Evolutionary conservation across 1,284 basidiomycete species (phyloP).

Genomic region (Inonotus hispidus): DNA sequence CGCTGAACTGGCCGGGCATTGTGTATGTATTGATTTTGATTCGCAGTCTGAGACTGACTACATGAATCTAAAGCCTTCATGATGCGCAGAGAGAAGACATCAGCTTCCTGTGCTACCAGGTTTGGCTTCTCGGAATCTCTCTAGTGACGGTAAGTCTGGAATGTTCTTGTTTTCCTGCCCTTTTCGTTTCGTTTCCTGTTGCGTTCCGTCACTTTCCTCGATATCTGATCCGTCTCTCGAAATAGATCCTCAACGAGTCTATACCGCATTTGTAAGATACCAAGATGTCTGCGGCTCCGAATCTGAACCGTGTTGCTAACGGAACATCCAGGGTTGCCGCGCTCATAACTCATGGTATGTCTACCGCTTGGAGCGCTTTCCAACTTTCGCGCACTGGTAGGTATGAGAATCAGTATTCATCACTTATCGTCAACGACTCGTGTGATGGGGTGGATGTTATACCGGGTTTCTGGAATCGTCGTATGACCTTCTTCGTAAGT

Average conservation of each 20-base stretch:
- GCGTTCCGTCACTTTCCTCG: neutral
- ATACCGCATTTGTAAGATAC: constrained; percentile 20
- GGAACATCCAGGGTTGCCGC: constrained; percentile 13
- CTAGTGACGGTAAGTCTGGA: constrained; percentile 15
- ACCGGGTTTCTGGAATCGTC: constrained; percentile 15
- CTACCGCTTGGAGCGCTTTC: constrained; percentile 19
- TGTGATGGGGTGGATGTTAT: constrained; percentile 19
- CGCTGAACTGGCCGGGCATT: constrained; percentile 11
- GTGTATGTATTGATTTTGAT: constrained; percentile 2
- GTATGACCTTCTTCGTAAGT: constrained; percentile 14
- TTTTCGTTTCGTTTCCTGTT: neutral
- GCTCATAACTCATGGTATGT: constrained; percentile 15
- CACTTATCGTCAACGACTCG: constrained; percentile 14
- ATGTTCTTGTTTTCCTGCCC: neutral
- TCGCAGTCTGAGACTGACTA: neutral
- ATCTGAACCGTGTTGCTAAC: neutral
- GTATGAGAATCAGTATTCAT: constrained; percentile 4
- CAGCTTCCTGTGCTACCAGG: constrained; percentile 21
- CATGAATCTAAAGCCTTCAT: constrained; percentile 11
- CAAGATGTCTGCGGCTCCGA: neutral
- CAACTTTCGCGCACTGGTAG: constrained; percentile 13
- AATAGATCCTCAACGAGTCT: constrained; percentile 18
- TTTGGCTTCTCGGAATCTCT: constrained; percentile 24
- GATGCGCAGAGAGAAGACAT: constrained; percentile 22
- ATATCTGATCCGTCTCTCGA: neutral